Conservation (phyloP, 495 filamentous ascomycete genomes). For the Massariosphaeria phaeospora region DNA sequence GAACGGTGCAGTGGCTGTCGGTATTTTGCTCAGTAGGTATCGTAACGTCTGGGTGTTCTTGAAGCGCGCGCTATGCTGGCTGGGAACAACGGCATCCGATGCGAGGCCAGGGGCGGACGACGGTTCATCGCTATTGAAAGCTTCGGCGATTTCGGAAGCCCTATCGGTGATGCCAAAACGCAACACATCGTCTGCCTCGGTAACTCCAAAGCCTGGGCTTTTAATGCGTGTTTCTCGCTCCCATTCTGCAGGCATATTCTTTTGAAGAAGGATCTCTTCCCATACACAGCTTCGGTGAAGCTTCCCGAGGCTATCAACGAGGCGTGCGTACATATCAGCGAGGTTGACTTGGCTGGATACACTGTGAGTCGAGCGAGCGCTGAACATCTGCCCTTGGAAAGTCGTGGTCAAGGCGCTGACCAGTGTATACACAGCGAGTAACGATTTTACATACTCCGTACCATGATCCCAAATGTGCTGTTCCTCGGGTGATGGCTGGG, state of each 20-base stretch:
- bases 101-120: background rate
- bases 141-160: slow-evolving; percentile 4
- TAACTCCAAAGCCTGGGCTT: slow-evolving; percentile 25
- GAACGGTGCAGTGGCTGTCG: slow-evolving; percentile 67
- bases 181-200: slow-evolving; percentile 35
- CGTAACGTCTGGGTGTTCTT: slow-evolving; percentile 74
- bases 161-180: slow-evolving; percentile 10
- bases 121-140: slow-evolving; percentile 1
- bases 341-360: slow-evolving; percentile 69
- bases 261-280: slow-evolving; percentile 74
- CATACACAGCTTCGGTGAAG: slow-evolving; percentile 72
- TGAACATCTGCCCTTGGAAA: slow-evolving; percentile 62
- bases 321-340: slow-evolving; percentile 65
- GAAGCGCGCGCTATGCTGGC: slow-evolving; percentile 51
- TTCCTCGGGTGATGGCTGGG: slow-evolving; percentile 16
- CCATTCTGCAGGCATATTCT: slow-evolving; percentile 61
- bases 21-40: slow-evolving; percentile 68
- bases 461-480: slow-evolving; percentile 51
- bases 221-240: slow-evolving; percentile 52
- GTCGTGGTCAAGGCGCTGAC: slow-evolving; percentile 66
- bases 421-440: slow-evolving; percentile 69
- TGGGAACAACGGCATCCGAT: background rate
- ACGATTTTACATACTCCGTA: slow-evolving; percentile 67
- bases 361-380: slow-evolving; percentile 53
- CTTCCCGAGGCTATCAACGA: slow-evolving; percentile 67